These are phyloP conservation scores for Phytophthora cactorum DNA, from an alignment of 352 stramenopile species.

Conservation along the genomic window DNA sequence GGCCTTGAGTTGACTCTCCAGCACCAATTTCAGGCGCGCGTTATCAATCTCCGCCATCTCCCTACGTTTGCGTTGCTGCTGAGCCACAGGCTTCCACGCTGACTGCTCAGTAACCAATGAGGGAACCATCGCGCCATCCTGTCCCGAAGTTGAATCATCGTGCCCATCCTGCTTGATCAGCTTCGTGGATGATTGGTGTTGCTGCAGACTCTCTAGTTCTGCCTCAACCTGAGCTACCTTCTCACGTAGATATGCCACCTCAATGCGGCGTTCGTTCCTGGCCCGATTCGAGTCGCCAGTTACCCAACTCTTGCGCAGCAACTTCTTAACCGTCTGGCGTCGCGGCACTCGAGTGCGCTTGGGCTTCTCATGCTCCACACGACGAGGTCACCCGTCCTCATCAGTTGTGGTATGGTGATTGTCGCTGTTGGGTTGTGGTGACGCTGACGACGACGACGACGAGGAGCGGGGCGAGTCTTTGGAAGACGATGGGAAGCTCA, in stretches of 20 bases:
- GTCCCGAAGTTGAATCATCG: conserved; percentile 10
- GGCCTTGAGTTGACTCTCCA: no score
- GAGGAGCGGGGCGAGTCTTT: conserved; percentile 21
- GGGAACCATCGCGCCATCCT: conserved; percentile 11
- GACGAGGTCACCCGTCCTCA: conserved; percentile 30
- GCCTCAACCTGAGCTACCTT: conserved; percentile 46
- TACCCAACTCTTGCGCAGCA: conserved; percentile 40
- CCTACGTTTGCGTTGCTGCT: no score
- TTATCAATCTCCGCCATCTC: no score
- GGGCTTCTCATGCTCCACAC: conserved; percentile 15
- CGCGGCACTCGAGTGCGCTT: conserved; percentile 27
- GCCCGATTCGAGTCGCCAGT: conserved; percentile 44
- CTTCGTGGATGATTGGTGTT: conserved; percentile 24
- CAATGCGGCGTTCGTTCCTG: conserved; percentile 46
- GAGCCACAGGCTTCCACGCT: conserved; percentile 37
- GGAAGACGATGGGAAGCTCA: conserved; percentile 7
- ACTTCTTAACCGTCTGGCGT: conserved; percentile 37
- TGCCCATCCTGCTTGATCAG: conserved; percentile 31
- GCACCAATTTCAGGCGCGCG: no score
- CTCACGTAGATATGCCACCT: conserved; percentile 48
- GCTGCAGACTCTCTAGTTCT: conserved; percentile 31
- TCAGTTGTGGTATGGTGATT: conserved; percentile 36
- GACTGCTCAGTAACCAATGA: conserved; percentile 26
- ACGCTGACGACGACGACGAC: conserved; percentile 21
- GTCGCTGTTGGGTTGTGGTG: conserved; percentile 25